Evolutionary conservation across 495 filamentous ascomycete genomes (phyloP).

Genomic region (Physcia stellaris): DNA sequence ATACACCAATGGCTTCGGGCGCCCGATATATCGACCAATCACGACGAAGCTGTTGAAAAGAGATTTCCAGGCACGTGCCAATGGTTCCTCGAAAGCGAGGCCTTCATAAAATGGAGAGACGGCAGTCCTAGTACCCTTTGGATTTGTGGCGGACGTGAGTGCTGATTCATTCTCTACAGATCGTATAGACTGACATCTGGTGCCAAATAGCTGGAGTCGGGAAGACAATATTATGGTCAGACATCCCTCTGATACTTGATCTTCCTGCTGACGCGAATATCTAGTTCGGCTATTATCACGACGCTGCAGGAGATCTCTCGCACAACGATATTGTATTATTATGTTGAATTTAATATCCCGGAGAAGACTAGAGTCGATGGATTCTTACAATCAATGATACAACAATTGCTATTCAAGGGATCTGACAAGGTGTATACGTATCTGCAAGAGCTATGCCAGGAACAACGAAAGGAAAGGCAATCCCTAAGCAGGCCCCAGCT

Average conservation of each 20-base stretch:
- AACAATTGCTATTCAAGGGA: too few species aligned
- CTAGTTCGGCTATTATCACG: constrained; percentile 11
- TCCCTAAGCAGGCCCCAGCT: too few species aligned
- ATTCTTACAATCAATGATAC: too few species aligned
- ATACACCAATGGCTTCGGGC: constrained; percentile 6
- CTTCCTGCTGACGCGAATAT: neutral
- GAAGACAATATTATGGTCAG: constrained; percentile 3
- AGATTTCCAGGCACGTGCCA: neutral
- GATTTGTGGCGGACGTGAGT: constrained; percentile 11
- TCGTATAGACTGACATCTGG: neutral
- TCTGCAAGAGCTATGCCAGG: too few species aligned
- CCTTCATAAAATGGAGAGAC: neutral
- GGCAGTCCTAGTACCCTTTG: constrained; percentile 5
- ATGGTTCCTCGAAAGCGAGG: constrained; percentile 1
- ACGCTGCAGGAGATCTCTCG: constrained; percentile 4
- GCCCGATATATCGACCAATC: neutral
- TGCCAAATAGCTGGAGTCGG: neutral
- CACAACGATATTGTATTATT: constrained; percentile 10
- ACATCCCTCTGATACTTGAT: neutral
- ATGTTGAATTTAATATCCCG: constrained; percentile 16
- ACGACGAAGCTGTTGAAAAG: neutral
- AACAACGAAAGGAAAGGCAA: too few species aligned
- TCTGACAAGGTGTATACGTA: too few species aligned
- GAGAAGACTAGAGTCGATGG: too few species aligned
- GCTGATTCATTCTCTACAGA: neutral